A percentile compares a stretch with the other conserved stretches of the same genome.
Evolutionary conservation across 495 filamentous ascomycete genomes (phyloP).

Genomic region (Glarea lozoyensis): DNA sequence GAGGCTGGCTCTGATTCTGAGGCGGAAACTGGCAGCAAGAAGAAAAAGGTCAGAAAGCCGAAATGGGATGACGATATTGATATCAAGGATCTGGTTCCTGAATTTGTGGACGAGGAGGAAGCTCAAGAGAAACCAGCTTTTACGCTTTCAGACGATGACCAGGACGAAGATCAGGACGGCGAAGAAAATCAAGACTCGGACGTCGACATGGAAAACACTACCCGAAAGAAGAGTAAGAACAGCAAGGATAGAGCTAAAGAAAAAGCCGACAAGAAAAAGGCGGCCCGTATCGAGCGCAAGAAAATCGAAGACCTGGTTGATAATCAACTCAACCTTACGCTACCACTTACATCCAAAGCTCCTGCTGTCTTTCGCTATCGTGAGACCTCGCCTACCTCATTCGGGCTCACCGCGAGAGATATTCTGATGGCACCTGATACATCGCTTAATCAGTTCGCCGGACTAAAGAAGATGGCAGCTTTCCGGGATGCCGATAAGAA

Average conservation of each 20-base stretch:
- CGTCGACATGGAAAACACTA: conserved; percentile 25
- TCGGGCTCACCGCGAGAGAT: conserved; percentile 80
- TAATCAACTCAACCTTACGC: conserved; percentile 54
- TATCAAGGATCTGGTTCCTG: conserved; percentile 83
- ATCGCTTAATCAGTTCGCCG: conserved; percentile 82
- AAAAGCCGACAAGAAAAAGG: conserved; percentile 59
- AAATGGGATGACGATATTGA: conserved; percentile 96
- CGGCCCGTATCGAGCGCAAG: conserved; percentile 66
- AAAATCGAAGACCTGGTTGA: conserved; percentile 85
- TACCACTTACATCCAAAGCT: conserved; percentile 37
- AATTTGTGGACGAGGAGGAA: conserved; percentile 57
- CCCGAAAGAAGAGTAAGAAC: conserved; percentile 49
- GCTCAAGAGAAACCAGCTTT: conserved; percentile 40
- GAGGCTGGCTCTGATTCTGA: conserved; percentile 35
- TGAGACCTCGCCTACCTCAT: conserved; percentile 82
- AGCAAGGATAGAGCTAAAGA: conserved; percentile 56
- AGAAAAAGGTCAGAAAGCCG: conserved; percentile 73
- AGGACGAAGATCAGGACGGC: conserved; percentile 22
- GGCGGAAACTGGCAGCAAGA: conserved; percentile 39
- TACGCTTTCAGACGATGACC: conserved; percentile 40
- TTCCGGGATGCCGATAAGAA: conserved; percentile 88
- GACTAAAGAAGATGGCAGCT: conserved; percentile 86
- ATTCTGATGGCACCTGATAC: conserved; percentile 83
- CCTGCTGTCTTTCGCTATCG: conserved; percentile 74
- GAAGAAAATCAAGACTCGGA: conserved; percentile 25